Conservation (phyloP, 495 filamentous ascomycete species). For the Penicillium daleae region DNA sequence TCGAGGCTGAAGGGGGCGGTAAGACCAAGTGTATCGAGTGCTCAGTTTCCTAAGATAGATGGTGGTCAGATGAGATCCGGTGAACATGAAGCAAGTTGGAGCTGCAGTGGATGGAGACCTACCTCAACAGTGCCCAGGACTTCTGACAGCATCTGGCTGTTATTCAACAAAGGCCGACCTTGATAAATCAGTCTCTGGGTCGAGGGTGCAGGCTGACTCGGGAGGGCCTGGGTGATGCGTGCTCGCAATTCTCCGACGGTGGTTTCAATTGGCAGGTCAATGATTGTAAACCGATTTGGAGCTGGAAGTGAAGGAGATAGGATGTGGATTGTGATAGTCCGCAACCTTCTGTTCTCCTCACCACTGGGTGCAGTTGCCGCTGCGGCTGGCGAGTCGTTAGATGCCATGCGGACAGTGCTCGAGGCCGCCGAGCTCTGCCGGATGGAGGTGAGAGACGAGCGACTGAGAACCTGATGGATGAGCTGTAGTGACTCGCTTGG, state of each 20-base stretch:
- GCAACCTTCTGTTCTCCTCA: neutral
- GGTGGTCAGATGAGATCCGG: neutral
- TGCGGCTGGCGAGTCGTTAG: neutral
- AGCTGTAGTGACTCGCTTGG: neutral
- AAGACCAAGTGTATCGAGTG: constrained; percentile 1
- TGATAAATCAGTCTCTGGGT: constrained; percentile 69
- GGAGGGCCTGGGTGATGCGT: constrained; percentile 59
- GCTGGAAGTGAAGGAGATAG: constrained; percentile 66
- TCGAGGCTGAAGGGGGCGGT: neutral
- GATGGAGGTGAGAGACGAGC: neutral
- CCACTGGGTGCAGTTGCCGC: neutral
- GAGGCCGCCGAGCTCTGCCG: neutral
- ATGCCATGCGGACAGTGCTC: neutral
- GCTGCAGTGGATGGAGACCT: constrained; percentile 28
- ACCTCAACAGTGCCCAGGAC: constrained; percentile 62
- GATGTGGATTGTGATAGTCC: constrained; percentile 60
- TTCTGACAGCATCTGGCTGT: constrained; percentile 57
- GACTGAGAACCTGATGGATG: neutral
- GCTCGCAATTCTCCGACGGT: constrained; percentile 65
- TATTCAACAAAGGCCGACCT: constrained; percentile 60
- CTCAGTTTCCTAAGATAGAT: neutral
- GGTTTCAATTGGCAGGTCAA: constrained; percentile 53
- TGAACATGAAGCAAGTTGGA: neutral
- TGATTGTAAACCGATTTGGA: constrained; percentile 56
- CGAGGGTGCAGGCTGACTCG: constrained; percentile 52